These are phyloP conservation scores for Cucumis hystrix DNA, from an alignment of 306 rosid genomes.

Conservation along the genomic window DNA sequence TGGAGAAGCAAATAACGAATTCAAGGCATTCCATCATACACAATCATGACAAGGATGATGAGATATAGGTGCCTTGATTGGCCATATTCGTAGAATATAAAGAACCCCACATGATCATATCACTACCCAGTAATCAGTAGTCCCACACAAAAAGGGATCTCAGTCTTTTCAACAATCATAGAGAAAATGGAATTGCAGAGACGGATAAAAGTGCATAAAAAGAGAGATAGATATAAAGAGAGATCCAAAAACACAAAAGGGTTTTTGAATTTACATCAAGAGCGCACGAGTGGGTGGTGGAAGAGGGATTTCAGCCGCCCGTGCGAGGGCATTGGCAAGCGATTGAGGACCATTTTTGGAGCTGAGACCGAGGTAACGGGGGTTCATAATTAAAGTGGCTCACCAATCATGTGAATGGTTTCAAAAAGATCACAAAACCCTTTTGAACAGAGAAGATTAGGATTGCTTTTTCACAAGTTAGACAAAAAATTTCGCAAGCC, in stretches of 20 bases:
- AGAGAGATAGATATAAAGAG: no score
- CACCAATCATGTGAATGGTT: neutral
- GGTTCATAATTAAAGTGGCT: neutral
- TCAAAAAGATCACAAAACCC: neutral
- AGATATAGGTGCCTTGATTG: neutral
- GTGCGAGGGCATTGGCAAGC: neutral
- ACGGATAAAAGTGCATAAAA: neutral
- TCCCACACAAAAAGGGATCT: constrained; percentile 1
- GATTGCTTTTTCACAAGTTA: neutral
- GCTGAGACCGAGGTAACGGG: neutral
- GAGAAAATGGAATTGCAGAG: neutral
- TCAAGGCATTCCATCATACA: no score
- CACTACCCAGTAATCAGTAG: constrained; percentile 3
- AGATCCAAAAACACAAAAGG: neutral
- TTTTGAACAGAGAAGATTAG: neutral
- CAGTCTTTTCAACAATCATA: constrained; percentile 1
- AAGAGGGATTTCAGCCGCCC: neutral
- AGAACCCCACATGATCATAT: neutral
- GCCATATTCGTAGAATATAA: neutral
- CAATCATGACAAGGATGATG: neutral
- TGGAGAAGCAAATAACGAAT: no score
- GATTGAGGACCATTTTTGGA: neutral
- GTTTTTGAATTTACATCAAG: neutral
- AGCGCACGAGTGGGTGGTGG: neutral
- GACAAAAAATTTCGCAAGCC: neutral